Base-by-base conservation (phyloP, 805 yeast species). In the Candida hungchunana region DNA sequence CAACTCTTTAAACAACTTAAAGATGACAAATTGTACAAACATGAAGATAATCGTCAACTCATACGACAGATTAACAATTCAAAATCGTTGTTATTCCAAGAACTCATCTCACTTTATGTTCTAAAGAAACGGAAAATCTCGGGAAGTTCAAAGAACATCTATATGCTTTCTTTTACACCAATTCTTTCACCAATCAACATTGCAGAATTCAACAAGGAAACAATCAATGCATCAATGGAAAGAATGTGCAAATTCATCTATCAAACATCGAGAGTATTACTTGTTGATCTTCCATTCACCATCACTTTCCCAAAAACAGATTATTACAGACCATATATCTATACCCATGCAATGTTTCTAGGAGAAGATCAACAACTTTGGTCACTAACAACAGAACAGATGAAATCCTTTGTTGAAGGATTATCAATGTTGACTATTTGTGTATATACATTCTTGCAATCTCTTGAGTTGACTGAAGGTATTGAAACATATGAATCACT, bases 51-150 rank as follows among this genome's bases (percentile, higher is more conserved):
- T 15, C 18, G 18, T 13, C 40, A 44, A 14, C 22, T 53, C 5
- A n/a, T 35, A 1, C 51, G 47, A 26, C 57, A 54, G 30, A 43
- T 51, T 5, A 32, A 44, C 14, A 47, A 44, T 24, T 51, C 53
- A 2, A 40, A 44, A 21, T 40, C 51, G 1, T 30, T 52, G 18
- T 33, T 51, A 5, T 52, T 38, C 25, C 56, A 54, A 28, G 58
- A 54, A 28, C 33, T 52, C 13, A 44, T 52, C 11, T 39, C 31
- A 17, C 25, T 54, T 10, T 51, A 51, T 26, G 29, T 40, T 2
- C 11, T 54, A 21, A 47, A 40, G 21, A 45, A 39, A 26, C 39
- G 46, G 26, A 51, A 42, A 28, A 34, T 44, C n/a, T 21, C 37
- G 6, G 47, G 37, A 8, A 36, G 42, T 2, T 18, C 34, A 6